Evolutionary conservation across 225 moss, liverwort and hornwort species (phyloP).

Genomic region (Bryoerythrophyllum caledonicum): DNA sequence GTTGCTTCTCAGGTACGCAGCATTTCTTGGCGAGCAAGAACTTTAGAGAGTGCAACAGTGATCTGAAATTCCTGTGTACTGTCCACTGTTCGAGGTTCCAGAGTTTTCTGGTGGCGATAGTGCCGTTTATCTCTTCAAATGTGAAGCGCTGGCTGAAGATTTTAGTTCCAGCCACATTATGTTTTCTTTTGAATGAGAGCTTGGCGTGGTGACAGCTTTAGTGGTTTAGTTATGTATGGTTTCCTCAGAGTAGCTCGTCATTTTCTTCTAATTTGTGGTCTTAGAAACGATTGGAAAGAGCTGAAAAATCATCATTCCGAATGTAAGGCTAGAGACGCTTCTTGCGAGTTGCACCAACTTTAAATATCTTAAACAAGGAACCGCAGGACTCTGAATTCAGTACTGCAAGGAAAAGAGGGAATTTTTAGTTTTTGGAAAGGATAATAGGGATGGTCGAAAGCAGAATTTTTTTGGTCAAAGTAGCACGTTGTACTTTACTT

Average conservation of each 20-base stretch:
- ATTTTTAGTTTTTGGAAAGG: not conserved
- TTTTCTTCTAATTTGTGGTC: slow-evolving; percentile 1
- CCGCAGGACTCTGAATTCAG: not conserved
- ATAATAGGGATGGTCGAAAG: not conserved
- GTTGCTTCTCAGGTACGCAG: slow-evolving; percentile 38
- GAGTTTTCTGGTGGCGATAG: not conserved
- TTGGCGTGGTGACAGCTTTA: not conserved
- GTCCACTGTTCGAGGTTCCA: not conserved
- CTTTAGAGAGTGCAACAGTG: not conserved
- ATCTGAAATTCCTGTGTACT: not conserved
- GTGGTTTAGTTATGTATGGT: not conserved
- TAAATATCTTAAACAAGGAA: not conserved
- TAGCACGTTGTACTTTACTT: not conserved
- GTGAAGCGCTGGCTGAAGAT: not conserved
- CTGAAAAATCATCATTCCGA: not conserved
- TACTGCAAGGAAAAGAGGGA: not conserved
- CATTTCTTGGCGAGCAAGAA: not conserved
- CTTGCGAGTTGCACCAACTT: not conserved
- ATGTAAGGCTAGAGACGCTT: not conserved
- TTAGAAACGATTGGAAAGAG: not conserved
- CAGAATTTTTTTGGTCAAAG: slow-evolving; percentile 13
- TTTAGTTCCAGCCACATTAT: not conserved
- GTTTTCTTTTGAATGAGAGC: not conserved
- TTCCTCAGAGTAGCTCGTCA: not conserved
- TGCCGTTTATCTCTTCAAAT: not conserved